These are phyloP conservation scores for Verticillium tricorpus DNA, from an alignment of 2,329 filamentous ascomycete genomes.

Conservation along the genomic window DNA sequence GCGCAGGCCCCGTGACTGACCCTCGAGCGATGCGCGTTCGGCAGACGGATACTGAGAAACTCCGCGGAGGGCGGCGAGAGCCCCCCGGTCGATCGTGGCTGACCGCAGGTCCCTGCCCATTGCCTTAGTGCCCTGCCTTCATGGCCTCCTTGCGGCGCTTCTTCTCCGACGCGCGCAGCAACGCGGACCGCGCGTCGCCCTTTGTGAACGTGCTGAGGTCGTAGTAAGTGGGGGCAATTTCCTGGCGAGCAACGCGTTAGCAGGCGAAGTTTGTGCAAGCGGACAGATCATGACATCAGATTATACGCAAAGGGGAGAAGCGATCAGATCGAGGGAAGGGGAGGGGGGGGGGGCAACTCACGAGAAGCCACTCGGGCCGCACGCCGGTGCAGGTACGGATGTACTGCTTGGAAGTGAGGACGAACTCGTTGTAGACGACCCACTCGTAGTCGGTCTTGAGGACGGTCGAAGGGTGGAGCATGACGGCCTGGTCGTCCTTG, in stretches of 20 bases:
- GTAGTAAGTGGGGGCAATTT: slow-evolving; percentile 92
- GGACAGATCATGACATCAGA: no score
- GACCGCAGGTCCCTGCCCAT: neutral
- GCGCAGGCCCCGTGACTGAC: no score
- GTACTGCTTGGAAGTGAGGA: slow-evolving; percentile 96
- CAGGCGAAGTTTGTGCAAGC: neutral
- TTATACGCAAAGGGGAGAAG: neutral
- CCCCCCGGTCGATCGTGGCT: no score
- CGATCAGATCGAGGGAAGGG: neutral
- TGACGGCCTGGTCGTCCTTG: slow-evolving; percentile 91
- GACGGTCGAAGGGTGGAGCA: slow-evolving; percentile 91
- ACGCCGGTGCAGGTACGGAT: slow-evolving; percentile 91
- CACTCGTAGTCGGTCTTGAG: slow-evolving; percentile 86
- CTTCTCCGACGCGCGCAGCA: slow-evolving; percentile 55
- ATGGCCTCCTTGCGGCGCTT: slow-evolving; percentile 55
- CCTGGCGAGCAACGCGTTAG: slow-evolving; percentile 42
- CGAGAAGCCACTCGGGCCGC: slow-evolving; percentile 89
- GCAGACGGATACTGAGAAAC: neutral
- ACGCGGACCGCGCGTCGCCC: slow-evolving; percentile 74
- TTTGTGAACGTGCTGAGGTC: slow-evolving; percentile 79
- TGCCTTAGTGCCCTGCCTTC: slow-evolving; percentile 39
- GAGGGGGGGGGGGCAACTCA: slow-evolving; percentile 36
- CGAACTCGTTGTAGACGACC: slow-evolving; percentile 98
- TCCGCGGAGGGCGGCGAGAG: neutral
- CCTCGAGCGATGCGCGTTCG: no score